Evolutionary conservation across 75 land plant genomes (phyloP), one percentile per base, ranked within the genome.

Genomic region (Adiantum capillusveneris): DNA sequence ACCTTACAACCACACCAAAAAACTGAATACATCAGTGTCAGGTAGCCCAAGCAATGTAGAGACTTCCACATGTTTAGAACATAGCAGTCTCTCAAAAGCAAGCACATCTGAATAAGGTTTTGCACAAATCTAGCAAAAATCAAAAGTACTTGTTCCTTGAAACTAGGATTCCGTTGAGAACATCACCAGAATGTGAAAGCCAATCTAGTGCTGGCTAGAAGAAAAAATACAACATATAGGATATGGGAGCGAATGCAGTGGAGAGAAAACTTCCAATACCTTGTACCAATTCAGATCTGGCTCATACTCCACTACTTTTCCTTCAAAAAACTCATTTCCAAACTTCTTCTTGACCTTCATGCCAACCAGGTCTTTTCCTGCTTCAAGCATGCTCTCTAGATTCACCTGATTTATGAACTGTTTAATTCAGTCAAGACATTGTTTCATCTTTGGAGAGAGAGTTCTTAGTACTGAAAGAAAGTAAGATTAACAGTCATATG

Each of bases 211-310:
- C 5, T 56, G 34, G 34, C 16, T 56, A 12, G 6, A 27, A 22
- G 11, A 21, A 27, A 11, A 11, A 55, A 28, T 9, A 21, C 26
- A 2, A 16, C 18, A 60, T 7, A 34, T 5, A 5, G 3, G 37
- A 5, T 34, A 34, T 34, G 3, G 7, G 7, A 9, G 37, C 9
- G 37, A 34, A 34, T 34, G 9, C 7, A 5, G 9, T 3, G 7
- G 9, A 5, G 37, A 5, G 37, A 5, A 34, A 5, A 34, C 9
- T 5, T 19, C 11, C 1, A 17, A 31, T 70, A 75, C 78, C 78
- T 71, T 70, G 53, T 75, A 75, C 75, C 69, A 75, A 28, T 54
- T 59, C 9, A 44, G 68, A 44, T 75, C 69, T 24, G 75, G 31
- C 59, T 75, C 78, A 60, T 58, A 75, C 52, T 18, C 58, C 36